Evolutionary conservation across 805 yeast genomes (phyloP).

Genomic region (Cyberlindnera samutprakarnensis): DNA sequence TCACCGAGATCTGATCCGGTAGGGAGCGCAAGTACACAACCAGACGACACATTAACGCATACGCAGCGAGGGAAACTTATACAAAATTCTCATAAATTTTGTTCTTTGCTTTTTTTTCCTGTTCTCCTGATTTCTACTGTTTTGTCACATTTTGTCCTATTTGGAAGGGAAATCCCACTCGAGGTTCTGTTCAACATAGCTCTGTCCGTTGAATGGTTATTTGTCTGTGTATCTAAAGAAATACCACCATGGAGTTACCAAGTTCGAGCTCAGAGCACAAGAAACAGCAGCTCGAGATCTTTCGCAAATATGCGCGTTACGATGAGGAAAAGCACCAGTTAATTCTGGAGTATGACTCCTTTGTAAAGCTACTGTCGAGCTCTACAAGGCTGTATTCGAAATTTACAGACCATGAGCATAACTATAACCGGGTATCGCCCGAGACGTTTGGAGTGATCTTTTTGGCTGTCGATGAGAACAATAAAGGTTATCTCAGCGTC

Average conservation of each 20-base stretch:
- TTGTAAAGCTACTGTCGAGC: slow-evolving; percentile 27
- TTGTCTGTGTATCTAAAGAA: too few relatives aligned
- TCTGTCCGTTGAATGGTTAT: too few relatives aligned
- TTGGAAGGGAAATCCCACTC: too few relatives aligned
- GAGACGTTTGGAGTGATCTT: slow-evolving; percentile 67
- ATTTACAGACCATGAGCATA: slow-evolving; percentile 23
- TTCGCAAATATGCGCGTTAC: slow-evolving; percentile 33
- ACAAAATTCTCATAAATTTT: too few relatives aligned
- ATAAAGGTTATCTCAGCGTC: slow-evolving; percentile 59
- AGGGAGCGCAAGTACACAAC: too few relatives aligned
- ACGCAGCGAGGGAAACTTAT: too few relatives aligned
- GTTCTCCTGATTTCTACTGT: too few relatives aligned
- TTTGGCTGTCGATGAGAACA: slow-evolving; percentile 67
- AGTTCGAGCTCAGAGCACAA: slow-evolving; percentile 29
- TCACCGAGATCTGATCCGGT: too few relatives aligned
- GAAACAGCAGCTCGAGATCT: slow-evolving; percentile 34
- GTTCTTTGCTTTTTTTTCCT: too few relatives aligned
- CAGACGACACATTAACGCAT: too few relatives aligned
- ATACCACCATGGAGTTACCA: slow-evolving; percentile 35
- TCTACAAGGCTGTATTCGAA: slow-evolving; percentile 13
- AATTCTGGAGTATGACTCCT: slow-evolving; percentile 28
- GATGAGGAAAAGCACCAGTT: slow-evolving; percentile 26
- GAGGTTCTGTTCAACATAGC: too few relatives aligned
- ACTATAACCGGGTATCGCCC: slow-evolving; percentile 45
- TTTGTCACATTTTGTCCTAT: too few relatives aligned